Base-by-base conservation (phyloP, 176 grass and related monocot species). In the Aegilops bicornis region DNA sequence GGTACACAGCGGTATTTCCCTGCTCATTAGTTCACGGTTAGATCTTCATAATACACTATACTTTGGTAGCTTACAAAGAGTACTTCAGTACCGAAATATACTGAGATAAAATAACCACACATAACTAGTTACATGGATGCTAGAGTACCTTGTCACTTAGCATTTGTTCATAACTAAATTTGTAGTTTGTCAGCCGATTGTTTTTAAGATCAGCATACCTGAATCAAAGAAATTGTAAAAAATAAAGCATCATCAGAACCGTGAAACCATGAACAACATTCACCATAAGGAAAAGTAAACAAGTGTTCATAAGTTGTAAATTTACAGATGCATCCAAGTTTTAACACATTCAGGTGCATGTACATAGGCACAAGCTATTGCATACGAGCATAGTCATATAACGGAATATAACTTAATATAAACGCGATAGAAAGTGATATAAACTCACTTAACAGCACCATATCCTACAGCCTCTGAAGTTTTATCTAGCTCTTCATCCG, bases 201-300 rank as follows among this genome's bases (percentile, higher is more conserved):
- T 90, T 97, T 86, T 93, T 97, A 39, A 97, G 86, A 88, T 97
- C 91, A 73, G 91, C 89, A 67, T 96, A 92, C 85, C 94, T 93
- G 70, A 66, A 83, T 78, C 23, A 20, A 91, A 78, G 6, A 68
- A 66, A 29, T 5, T 30, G 25, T 52, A 47, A 2, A 87, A 33
- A 87, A 54, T 24, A 12, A 31, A 82, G 79, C 36, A 31, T 31
- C 17, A 45, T 66, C 39, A 48, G 15, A 29, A 47, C 13, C 20
- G 19, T 22, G 22, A 20, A 42, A 23, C 24, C 9, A 80, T 25
- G 14, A 67, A 8, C 61, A 67, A 48, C 15, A 27, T 40, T 23
- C 61, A 63, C n/a, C 13, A 79, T 23, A 61, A 27, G 40, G 30
- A 25, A 33, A 56, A 54, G 24, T 40, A 64, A 40, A 40, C 7